Percentiles rank a stretch among this genome's conserved stretches.
Evolutionary conservation across 176 grass and related monocot species (phyloP).

Genomic region (Triticum urartu): DNA sequence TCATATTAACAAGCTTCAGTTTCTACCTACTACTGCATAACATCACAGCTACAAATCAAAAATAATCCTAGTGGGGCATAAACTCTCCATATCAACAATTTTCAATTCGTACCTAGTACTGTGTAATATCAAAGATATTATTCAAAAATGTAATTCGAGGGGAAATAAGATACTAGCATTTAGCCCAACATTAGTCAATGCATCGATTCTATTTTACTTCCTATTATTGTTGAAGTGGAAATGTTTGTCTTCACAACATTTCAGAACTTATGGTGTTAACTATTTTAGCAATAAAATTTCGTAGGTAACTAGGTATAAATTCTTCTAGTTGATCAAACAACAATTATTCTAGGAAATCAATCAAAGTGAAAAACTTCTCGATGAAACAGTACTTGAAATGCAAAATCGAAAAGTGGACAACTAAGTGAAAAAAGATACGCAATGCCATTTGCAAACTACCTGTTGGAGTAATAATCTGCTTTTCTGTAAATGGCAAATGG

Average conservation of each 20-base stretch:
- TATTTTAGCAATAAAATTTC: conserved; percentile 6
- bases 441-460: conserved; percentile 49
- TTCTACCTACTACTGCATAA: background rate
- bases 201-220: background rate
- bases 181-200: background rate
- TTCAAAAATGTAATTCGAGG: background rate
- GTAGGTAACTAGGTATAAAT: background rate
- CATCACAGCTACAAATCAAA: background rate
- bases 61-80: background rate
- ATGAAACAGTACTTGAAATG: background rate
- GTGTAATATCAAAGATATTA: background rate
- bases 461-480: conserved; percentile 97
- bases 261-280: background rate
- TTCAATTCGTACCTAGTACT: background rate
- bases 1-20: background rate
- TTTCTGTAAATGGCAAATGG: conserved; percentile 95
- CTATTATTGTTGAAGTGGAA: background rate
- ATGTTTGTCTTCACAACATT: background rate
- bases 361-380: background rate
- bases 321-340: conserved; percentile 2
- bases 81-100: background rate
- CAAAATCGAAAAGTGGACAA: background rate
- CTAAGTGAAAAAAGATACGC: conserved; percentile 16
- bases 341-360: background rate
- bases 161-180: background rate